Evolutionary conservation across 2,329 filamentous ascomycete species (phyloP).

Genomic region (Hirsutella minnesotensis): DNA sequence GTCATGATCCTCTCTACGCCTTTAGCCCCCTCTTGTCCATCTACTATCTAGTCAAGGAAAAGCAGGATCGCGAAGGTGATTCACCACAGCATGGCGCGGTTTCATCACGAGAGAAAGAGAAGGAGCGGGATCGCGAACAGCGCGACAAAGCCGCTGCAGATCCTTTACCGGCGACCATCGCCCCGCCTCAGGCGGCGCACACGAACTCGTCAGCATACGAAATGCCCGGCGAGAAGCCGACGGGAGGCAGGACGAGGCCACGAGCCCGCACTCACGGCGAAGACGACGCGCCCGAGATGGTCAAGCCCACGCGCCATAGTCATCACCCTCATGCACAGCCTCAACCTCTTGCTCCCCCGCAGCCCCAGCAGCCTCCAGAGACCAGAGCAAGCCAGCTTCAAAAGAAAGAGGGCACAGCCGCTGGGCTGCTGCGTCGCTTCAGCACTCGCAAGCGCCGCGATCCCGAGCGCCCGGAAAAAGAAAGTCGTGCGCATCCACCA

Average conservation of each 20-base stretch:
- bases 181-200: slow-evolving; percentile 73
- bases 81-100: slow-evolving; percentile 34
- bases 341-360: neutral
- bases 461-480: slow-evolving; percentile 47
- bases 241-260: slow-evolving; percentile 70
- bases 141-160: slow-evolving; percentile 18
- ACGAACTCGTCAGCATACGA: slow-evolving; percentile 80
- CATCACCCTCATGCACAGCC: neutral
- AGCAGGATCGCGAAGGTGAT: slow-evolving; percentile 63
- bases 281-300: slow-evolving; percentile 65
- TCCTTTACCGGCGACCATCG: slow-evolving; percentile 55
- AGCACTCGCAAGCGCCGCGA: slow-evolving; percentile 75
- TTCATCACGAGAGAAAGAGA: slow-evolving; percentile 13
- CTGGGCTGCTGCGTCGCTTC: slow-evolving; percentile 74
- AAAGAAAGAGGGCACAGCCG: slow-evolving; percentile 81
- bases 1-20: slow-evolving; percentile 81
- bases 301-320: slow-evolving; percentile 11
- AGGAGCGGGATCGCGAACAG: slow-evolving; percentile 19
- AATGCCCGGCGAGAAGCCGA: slow-evolving; percentile 78
- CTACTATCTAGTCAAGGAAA: slow-evolving; percentile 93
- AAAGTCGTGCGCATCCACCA: slow-evolving; percentile 54
- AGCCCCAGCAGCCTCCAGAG: slow-evolving; percentile 32
- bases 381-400: slow-evolving; percentile 47
- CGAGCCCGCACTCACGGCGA: slow-evolving; percentile 89
- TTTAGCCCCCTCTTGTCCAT: slow-evolving; percentile 87